Evolutionary conservation across 768 basidiomycete genomes (phyloP), one percentile per base, ranked within the genome.

Genomic region (Trametes villosa): DNA sequence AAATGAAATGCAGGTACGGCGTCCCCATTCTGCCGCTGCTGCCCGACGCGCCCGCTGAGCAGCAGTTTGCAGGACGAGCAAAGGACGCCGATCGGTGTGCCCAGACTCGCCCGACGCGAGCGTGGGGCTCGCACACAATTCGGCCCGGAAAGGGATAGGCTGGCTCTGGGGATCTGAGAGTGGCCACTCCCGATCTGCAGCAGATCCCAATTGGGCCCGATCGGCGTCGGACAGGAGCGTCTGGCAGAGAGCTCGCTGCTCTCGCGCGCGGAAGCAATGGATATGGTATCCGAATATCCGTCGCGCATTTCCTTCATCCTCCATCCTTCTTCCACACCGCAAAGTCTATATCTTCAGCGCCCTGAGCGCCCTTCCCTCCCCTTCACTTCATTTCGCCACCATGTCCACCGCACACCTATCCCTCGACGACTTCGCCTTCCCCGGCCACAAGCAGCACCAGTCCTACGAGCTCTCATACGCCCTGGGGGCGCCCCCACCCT

Each of bases 401-500:
- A 69, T 65, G 64, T 67, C 68, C 45, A 60, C 59, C 26, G 20
- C 57, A 9, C 62, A 65, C 34, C 52, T 65, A n/a, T 58, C 62
- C 38, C 57, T 64, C 56, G 66, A 69, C 59, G 60, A 65, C 33
- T 48, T 57, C 34, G 57, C 56, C 34, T 66, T 50, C 60, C 33
- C 53, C 8, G 38, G 50, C 27, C 63, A 58, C 51, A 40, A 42
- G 49, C 36, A 50, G 20, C 57, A 34, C 46, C 15, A 55, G 11
- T n/a, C 60, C 22, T 62, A 63, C 59, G 68, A 67, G 54, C 60
- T 67, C 27, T 63, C 65, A 1, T 56, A 60, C 26, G 62, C 62
- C 9, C 52, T 65, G 22, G 66, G 66, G 34, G 57, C 63, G 27
- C 53, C 59, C 13, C 57, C 49, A 40, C 29, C 47, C 17, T 41